Conservation (phyloP, 148 eudicot species). For the Arbutus unedo region DNA sequence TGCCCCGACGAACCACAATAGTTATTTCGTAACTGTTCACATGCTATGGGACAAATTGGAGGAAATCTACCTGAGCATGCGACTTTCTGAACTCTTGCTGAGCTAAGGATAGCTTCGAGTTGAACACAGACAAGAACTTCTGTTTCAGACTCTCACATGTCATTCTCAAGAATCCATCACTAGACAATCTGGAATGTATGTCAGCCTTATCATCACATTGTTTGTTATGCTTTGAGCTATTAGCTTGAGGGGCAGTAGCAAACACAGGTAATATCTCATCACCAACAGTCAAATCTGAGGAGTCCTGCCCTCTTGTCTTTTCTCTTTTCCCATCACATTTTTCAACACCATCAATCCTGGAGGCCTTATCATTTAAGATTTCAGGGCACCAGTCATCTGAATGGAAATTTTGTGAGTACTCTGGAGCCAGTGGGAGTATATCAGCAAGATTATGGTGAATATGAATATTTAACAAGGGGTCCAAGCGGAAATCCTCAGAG, state of each 20-base stretch:
- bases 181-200: constrained; percentile 15
- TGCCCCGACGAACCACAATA: background rate
- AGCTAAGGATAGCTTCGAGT: constrained; percentile 55
- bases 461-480: constrained; percentile 85
- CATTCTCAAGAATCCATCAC: constrained; percentile 34
- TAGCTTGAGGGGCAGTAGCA: constrained; percentile 16
- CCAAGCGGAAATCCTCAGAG: constrained; percentile 77
- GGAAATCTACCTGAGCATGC: constrained; percentile 67
- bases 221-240: constrained; percentile 26
- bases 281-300: constrained; percentile 11
- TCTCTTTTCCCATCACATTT: constrained; percentile 25
- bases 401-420: constrained; percentile 19
- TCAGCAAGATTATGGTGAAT: constrained; percentile 85
- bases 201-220: constrained; percentile 20
- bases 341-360: constrained; percentile 23
- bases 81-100: constrained; percentile 83
- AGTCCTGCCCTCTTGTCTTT: constrained; percentile 15
- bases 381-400: constrained; percentile 22
- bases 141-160: constrained; percentile 59
- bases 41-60: constrained; percentile 13
- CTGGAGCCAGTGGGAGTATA: constrained; percentile 41
- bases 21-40: background rate
- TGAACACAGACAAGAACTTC: constrained; percentile 64
- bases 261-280: constrained; percentile 20
- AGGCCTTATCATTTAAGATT: constrained; percentile 26